Conservation (phyloP, 2,329 filamentous ascomycete genomes). For the Trichoderma aggressivum region DNA sequence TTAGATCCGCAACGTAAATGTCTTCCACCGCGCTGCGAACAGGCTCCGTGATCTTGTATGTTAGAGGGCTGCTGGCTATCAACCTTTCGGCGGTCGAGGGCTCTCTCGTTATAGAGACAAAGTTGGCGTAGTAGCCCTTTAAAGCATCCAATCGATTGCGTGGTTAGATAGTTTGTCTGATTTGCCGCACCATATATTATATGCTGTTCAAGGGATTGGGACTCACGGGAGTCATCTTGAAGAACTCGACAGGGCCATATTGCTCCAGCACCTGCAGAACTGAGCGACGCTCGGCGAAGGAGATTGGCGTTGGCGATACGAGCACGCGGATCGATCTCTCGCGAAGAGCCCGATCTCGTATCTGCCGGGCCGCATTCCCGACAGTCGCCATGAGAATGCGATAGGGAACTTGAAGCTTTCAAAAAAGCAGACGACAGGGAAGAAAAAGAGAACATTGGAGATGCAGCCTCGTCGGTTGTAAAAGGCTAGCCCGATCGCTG, state of each 20-base stretch:
- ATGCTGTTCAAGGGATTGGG: neutral
- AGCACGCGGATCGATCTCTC: constrained; percentile 47
- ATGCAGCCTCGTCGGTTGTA: constrained; percentile 4
- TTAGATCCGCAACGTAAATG: constrained; percentile 35
- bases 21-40: constrained; percentile 24
- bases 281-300: constrained; percentile 53
- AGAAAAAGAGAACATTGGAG: neutral
- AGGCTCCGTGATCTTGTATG: constrained; percentile 40
- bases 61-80: constrained; percentile 45
- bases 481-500: neutral
- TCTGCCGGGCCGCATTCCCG: constrained; percentile 15
- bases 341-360: constrained; percentile 21
- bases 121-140: constrained; percentile 47
- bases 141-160: constrained; percentile 9
- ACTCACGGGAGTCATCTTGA: constrained; percentile 38
- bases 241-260: constrained; percentile 49
- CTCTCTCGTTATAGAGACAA: constrained; percentile 47
- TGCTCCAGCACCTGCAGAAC: constrained; percentile 51
- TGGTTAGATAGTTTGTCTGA: neutral
- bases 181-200: neutral
- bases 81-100: constrained; percentile 39
- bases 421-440: neutral
- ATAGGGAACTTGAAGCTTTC: neutral
- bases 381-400: constrained; percentile 19
- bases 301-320: constrained; percentile 50